Percentiles rank a stretch among this genome's conserved stretches.
Evolutionary conservation across 306 rosid species (phyloP).

Genomic region (Arachis hypogaea): DNA sequence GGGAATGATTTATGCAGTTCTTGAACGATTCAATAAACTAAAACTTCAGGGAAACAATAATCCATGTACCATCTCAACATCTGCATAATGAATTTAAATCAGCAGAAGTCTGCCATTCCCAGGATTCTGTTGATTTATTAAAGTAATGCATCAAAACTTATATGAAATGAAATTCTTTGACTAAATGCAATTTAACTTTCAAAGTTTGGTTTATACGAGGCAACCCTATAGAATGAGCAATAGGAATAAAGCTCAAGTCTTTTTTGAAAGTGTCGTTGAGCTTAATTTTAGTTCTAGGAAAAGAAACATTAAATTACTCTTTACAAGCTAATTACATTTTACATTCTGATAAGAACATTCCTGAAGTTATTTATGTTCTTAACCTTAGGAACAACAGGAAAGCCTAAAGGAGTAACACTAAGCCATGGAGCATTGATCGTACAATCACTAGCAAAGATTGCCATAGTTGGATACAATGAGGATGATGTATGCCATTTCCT

Average conservation of each 20-base stretch:
- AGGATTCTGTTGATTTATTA: not conserved
- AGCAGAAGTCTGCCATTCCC: no score
- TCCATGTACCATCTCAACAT: not conserved
- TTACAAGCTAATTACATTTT: not conserved
- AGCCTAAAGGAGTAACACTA: slow-evolving; percentile 85
- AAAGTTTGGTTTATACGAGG: slow-evolving; percentile 11
- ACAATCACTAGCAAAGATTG: slow-evolving; percentile 84
- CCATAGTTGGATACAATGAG: slow-evolving; percentile 73
- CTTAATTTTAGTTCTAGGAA: not conserved
- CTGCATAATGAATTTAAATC: not conserved
- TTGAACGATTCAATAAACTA: not conserved
- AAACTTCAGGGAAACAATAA: not conserved
- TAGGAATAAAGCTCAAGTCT: not conserved
- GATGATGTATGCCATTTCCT: slow-evolving; percentile 71
- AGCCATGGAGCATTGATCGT: slow-evolving; percentile 75
- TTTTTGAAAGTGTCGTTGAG: not conserved
- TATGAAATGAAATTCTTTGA: slow-evolving; percentile 17
- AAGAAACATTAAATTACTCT: not conserved
- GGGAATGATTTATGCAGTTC: not conserved
- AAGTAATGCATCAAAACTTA: not conserved
- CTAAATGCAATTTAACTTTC: not conserved
- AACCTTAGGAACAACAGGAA: slow-evolving; percentile 82
- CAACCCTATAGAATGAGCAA: not conserved
- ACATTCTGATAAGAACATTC: not conserved
- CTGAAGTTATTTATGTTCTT: slow-evolving; percentile 27